Conservation (phyloP, 208 protist species). For the Wallacemonas sp. region DNA sequence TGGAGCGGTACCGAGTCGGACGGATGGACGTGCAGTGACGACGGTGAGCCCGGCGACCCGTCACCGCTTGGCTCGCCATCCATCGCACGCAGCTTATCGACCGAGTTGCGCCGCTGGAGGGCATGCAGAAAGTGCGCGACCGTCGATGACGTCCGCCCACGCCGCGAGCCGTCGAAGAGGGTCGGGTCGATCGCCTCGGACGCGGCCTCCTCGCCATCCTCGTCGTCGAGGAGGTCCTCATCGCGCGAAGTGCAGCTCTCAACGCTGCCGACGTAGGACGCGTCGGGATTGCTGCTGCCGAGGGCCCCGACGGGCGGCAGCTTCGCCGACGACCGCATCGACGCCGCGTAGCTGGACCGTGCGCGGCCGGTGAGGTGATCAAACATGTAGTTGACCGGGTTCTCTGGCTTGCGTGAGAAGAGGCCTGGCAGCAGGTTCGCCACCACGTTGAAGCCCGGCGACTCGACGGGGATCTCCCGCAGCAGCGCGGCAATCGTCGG, state of each 20-base stretch:
- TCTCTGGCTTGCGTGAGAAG: slow-evolving; percentile 61
- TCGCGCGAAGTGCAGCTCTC: slow-evolving; percentile 50
- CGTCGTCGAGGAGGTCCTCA: slow-evolving; percentile 21
- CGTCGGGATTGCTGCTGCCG: slow-evolving; percentile 25
- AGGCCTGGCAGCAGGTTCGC: slow-evolving; percentile 41
- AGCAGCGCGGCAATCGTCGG: slow-evolving; percentile 47
- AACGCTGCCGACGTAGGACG: slow-evolving; percentile 29
- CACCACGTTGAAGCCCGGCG: slow-evolving; percentile 48
- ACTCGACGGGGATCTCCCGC: slow-evolving; percentile 41
- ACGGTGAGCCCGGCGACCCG: neutral
- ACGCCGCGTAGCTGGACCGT: slow-evolving; percentile 34
- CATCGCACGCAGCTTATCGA: neutral
- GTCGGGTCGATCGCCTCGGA: neutral
- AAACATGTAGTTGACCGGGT: slow-evolving; percentile 71
- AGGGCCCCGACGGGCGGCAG: slow-evolving; percentile 20
- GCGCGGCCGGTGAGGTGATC: slow-evolving; percentile 44
- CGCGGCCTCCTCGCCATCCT: slow-evolving; percentile 11
- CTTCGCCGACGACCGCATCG: slow-evolving; percentile 32
- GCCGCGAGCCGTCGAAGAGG: neutral
- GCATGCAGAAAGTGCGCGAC: slow-evolving; percentile 9
- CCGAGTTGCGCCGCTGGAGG: slow-evolving; percentile 4
- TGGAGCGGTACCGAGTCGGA: neutral
- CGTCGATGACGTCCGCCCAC: neutral
- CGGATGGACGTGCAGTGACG: slow-evolving; percentile 5
- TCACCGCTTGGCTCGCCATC: neutral